Evolutionary conservation across 2,329 filamentous ascomycete genomes (phyloP).

Genomic region (Aspergillus quadrilineatus): DNA sequence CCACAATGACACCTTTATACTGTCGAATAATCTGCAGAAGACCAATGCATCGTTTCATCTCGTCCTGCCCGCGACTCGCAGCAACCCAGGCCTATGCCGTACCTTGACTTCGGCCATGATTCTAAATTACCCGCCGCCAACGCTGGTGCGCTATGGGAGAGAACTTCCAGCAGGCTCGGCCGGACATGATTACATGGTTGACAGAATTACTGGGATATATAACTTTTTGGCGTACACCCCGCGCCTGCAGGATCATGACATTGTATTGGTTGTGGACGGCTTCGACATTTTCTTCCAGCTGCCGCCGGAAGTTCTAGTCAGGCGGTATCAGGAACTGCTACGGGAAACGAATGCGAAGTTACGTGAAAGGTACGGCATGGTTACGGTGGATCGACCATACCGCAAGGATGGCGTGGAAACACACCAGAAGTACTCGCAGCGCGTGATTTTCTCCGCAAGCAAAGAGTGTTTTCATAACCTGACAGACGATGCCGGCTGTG

Average conservation of each 20-base stretch:
- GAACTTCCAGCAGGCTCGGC: constrained; percentile 27
- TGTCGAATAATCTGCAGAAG: constrained; percentile 34
- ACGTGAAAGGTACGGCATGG: constrained; percentile 49
- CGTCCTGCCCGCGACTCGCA: constrained; percentile 51
- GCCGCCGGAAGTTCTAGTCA: constrained; percentile 61
- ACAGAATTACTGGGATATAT: constrained; percentile 47
- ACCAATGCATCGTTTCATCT: constrained; percentile 53
- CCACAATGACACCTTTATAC: constrained; percentile 24
- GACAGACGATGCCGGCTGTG: constrained; percentile 51
- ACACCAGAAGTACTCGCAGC: constrained; percentile 50
- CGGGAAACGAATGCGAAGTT: constrained; percentile 56
- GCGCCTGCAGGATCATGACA: constrained; percentile 56
- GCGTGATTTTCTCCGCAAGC: constrained; percentile 56
- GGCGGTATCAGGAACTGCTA: constrained; percentile 59
- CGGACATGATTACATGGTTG: constrained; percentile 45
- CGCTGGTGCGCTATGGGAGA: constrained; percentile 49
- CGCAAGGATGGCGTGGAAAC: constrained; percentile 22
- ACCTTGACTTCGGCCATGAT: constrained; percentile 58
- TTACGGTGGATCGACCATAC: constrained; percentile 22
- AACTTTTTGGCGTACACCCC: constrained; percentile 50
- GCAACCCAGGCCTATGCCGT: constrained; percentile 55
- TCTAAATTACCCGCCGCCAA: constrained; percentile 60
- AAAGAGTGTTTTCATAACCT: constrained; percentile 53
- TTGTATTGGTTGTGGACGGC: constrained; percentile 64
- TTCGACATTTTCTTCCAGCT: constrained; percentile 66